Evolutionary conservation across 78 protist species (phyloP).

Genomic region (Planoprotostelium fungivorum): DNA sequence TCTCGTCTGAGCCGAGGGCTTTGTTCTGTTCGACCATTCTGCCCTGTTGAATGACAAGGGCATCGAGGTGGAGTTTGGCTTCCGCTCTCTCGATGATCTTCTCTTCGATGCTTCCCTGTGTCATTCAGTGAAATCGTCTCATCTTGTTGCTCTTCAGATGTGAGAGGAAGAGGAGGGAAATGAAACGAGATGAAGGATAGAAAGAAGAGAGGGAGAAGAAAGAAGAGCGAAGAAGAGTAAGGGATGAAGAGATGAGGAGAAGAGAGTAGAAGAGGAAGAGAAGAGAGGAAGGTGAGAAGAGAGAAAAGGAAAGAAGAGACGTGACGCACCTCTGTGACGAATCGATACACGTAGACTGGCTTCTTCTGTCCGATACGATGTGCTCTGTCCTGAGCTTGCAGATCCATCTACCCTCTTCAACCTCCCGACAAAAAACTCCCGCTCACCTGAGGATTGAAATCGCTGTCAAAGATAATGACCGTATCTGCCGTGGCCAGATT

Average conservation of each 20-base stretch:
- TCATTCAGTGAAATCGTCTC: too few species aligned
- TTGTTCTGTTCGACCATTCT: constrained; percentile 64
- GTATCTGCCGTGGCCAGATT: constrained; percentile 95
- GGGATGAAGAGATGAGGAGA: too few species aligned
- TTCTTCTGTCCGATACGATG: constrained; percentile 99
- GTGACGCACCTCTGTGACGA: constrained; percentile 68
- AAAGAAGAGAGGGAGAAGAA: too few species aligned
- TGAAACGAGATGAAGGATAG: neutral
- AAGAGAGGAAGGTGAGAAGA: too few species aligned
- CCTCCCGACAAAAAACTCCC: neutral
- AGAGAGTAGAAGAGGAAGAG: too few species aligned
- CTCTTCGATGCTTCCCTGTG: constrained; percentile 89
- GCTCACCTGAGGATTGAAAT: constrained; percentile 96
- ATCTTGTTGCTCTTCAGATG: too few species aligned
- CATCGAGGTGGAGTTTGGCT: constrained; percentile 92
- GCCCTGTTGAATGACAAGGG: constrained; percentile 95
- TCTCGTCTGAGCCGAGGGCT: constrained; percentile 67
- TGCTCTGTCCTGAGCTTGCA: constrained; percentile 98
- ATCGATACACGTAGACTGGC: constrained; percentile 90
- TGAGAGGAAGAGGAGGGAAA: too few species aligned
- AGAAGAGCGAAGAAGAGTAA: too few species aligned
- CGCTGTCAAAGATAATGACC: constrained; percentile 95
- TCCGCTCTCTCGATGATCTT: constrained; percentile 92
- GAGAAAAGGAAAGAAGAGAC: too few species aligned
- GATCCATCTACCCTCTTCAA: constrained; percentile 60